Conservation (phyloP, 1,284 basidiomycete species). For the Pseudozyma sp. region DNA sequence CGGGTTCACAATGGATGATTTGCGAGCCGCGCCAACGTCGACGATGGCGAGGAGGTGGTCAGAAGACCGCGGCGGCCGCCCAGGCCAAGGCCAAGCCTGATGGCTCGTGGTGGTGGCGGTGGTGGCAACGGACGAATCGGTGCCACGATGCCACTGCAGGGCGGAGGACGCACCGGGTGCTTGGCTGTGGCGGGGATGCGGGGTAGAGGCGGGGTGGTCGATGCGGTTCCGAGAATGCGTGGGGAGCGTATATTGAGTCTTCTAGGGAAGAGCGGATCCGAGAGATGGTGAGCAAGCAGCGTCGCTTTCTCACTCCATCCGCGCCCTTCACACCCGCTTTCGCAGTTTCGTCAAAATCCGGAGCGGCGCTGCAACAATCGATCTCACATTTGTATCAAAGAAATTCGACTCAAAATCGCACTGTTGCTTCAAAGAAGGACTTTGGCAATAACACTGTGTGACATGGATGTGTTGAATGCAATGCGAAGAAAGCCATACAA, state of each 20-base stretch:
- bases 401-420: not conserved
- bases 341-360: no score
- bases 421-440: no score
- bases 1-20: no score
- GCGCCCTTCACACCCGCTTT: no score
- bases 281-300: conserved; percentile 29
- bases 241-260: conserved; percentile 26
- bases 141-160: not conserved
- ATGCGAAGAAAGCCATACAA: no score
- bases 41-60: conserved; percentile 12
- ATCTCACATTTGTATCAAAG: not conserved
- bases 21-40: not conserved
- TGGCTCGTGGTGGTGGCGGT: conserved; percentile 10
- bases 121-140: not conserved
- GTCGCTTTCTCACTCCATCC: not conserved
- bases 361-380: not conserved
- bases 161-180: conserved; percentile 2
- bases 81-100: conserved; percentile 10
- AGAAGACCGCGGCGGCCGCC: conserved; percentile 8
- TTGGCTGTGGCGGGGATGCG: conserved; percentile 14
- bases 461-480: no score
- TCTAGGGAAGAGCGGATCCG: conserved; percentile 39
- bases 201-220: conserved; percentile 9
- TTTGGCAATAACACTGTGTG: no score
- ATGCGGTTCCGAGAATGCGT: conserved; percentile 39